Conservation (phyloP, 805 yeast species). For the Metschnikowia corniflorae region DNA sequence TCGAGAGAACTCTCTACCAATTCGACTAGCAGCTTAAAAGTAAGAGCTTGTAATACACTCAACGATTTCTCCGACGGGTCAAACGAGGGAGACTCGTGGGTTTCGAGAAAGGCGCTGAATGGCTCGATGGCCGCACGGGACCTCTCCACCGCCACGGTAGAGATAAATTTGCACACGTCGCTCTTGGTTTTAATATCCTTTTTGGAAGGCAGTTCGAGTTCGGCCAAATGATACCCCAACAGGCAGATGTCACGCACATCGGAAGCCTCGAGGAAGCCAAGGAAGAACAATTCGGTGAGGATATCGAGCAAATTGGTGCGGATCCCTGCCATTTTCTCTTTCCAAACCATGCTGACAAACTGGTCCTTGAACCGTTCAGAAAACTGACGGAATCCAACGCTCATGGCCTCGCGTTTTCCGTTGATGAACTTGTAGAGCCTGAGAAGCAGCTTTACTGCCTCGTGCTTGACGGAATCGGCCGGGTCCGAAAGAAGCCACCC, state of each 20-base stretch:
- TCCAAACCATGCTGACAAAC: conserved; percentile 53
- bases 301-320: conserved; percentile 49
- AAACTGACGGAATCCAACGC: conserved; percentile 72
- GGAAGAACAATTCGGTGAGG: conserved; percentile 50
- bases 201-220: conserved; percentile 2
- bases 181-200: conserved; percentile 26
- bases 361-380: conserved; percentile 69
- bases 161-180: conserved; percentile 56
- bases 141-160: conserved; percentile 40
- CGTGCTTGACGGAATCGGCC: conserved; percentile 55
- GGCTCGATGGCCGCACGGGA: conserved; percentile 36
- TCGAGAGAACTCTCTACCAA: conserved; percentile 13
- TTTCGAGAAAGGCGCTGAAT: conserved; percentile 28
- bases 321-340: conserved; percentile 50
- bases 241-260: conserved; percentile 34
- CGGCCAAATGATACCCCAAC: conserved; percentile 19
- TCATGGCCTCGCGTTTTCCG: conserved; percentile 24
- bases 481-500: conserved; percentile 86
- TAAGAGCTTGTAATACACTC: conserved; percentile 21
- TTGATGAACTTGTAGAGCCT: conserved; percentile 41
- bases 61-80: conserved; percentile 21
- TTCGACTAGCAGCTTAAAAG: conserved; percentile 18
- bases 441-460: conserved; percentile 55
- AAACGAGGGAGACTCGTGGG: conserved; percentile 23
- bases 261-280: conserved; percentile 62